These are phyloP conservation scores for Pichia sp. DNA, from an alignment of 1,139 yeast genomes.

Conservation along the genomic window DNA sequence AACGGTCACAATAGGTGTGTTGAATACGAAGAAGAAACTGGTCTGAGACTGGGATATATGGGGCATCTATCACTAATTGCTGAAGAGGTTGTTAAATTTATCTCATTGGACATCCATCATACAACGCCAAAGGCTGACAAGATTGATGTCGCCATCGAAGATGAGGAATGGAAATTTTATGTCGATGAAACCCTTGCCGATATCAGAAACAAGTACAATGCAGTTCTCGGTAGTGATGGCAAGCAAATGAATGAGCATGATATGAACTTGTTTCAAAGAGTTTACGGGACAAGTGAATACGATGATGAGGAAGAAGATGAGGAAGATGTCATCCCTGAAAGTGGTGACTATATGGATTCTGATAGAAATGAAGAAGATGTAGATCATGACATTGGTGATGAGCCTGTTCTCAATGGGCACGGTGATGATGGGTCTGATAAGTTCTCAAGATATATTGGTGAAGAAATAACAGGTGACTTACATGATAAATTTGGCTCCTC, in stretches of 20 bases:
- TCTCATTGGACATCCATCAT: constrained; percentile 46
- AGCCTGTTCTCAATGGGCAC: constrained; percentile 8
- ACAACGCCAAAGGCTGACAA: constrained; percentile 49
- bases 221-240: constrained; percentile 85
- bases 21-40: constrained; percentile 50
- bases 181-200: constrained; percentile 79
- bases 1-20: constrained; percentile 76
- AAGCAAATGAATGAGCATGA: constrained; percentile 30
- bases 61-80: constrained; percentile 95
- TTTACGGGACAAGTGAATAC: constrained; percentile 36
- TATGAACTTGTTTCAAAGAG: constrained; percentile 29
- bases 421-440: constrained; percentile 34
- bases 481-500: constrained; percentile 51
- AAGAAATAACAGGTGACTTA: constrained; percentile 61
- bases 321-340: constrained; percentile 14
- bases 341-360: constrained; percentile 7
- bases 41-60: constrained; percentile 88
- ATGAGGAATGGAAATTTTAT: constrained; percentile 73
- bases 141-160: constrained; percentile 50
- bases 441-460: constrained; percentile 79
- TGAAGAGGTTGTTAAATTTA: constrained; percentile 94
- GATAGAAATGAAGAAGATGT: constrained; percentile 18
- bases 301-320: constrained; percentile 18
- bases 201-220: constrained; percentile 89
- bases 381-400: not conserved